Conservation (phyloP, 371 early-diverging fungal genomes). For the Apophysomyces elegans region DNA sequence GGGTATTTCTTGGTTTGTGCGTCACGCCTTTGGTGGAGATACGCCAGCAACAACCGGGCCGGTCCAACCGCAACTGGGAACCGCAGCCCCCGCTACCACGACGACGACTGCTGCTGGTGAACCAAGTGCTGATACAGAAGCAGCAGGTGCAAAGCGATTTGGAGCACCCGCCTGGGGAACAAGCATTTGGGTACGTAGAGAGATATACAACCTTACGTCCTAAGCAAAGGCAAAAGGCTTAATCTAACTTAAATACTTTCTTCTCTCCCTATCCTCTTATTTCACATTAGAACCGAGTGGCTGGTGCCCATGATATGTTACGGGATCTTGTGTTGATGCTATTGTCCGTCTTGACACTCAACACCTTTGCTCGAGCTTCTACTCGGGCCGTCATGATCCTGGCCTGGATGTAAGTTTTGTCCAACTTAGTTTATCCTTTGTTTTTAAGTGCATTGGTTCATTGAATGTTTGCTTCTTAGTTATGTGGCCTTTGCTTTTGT, state of each 20-base stretch:
- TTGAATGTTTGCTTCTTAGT: constrained; percentile 6
- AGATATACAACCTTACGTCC: neutral
- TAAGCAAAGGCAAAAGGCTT: neutral
- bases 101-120: constrained; percentile 9
- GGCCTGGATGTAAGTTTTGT: constrained; percentile 37
- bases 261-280: neutral
- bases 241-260: too few relatives aligned
- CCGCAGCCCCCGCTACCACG: constrained; percentile 2
- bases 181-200: constrained; percentile 18
- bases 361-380: constrained; percentile 42
- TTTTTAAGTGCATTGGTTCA: too few relatives aligned
- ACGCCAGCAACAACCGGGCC: neutral
- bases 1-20: constrained; percentile 40
- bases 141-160: constrained; percentile 2
- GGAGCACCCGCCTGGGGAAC: constrained; percentile 34
- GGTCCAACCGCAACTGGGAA: neutral
- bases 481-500: constrained; percentile 46
- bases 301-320: constrained; percentile 40
- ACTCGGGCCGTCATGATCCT: constrained; percentile 42
- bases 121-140: constrained; percentile 21
- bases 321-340: constrained; percentile 45
- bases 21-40: constrained; percentile 43
- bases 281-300: constrained; percentile 29
- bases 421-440: neutral
- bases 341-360: constrained; percentile 35